phyloP scores from a whole-genome alignment of 2,329 filamentous ascomycete genomes.

The Ophiostoma piceae region DNA sequence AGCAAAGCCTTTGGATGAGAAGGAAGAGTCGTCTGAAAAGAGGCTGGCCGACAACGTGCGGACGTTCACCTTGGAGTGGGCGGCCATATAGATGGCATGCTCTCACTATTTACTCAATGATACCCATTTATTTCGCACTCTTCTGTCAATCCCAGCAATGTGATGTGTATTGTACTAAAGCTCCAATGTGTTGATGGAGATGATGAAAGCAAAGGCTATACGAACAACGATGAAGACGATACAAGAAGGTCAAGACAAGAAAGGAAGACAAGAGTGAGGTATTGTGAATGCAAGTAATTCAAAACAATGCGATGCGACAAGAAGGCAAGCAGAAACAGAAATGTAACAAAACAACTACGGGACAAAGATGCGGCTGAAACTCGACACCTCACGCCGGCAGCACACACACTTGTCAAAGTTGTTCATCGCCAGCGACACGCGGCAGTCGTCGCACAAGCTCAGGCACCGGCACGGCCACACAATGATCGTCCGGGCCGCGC shows the following conservation, averaged over 20 bases:
- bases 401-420: conserved; percentile 97
- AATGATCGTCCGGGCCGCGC: conserved; percentile 77
- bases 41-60: conserved; percentile 42
- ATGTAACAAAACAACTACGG: conserved; percentile 44
- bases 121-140: conserved; percentile 14
- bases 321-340: not conserved
- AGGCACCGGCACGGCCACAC: conserved; percentile 96
- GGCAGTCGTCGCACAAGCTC: conserved; percentile 89
- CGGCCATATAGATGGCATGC: conserved; percentile 60
- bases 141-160: not conserved
- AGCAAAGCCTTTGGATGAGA: conserved; percentile 28
- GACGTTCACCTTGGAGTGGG: conserved; percentile 88
- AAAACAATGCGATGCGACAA: not conserved
- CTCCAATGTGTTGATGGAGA: not conserved
- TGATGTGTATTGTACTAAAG: not conserved
- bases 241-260: not conserved
- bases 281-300: not conserved
- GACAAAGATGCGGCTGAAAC: conserved; percentile 87
- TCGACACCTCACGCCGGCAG: conserved; percentile 79
- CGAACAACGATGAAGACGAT: not conserved
- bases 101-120: conserved; percentile 15
- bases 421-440: conserved; percentile 89
- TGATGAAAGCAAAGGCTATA: not conserved
- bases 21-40: not conserved
- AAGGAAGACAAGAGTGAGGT: not conserved